Base-by-base conservation (phyloP, 2,329 filamentous ascomycete genomes). In the Trichophyton equinum region DNA sequence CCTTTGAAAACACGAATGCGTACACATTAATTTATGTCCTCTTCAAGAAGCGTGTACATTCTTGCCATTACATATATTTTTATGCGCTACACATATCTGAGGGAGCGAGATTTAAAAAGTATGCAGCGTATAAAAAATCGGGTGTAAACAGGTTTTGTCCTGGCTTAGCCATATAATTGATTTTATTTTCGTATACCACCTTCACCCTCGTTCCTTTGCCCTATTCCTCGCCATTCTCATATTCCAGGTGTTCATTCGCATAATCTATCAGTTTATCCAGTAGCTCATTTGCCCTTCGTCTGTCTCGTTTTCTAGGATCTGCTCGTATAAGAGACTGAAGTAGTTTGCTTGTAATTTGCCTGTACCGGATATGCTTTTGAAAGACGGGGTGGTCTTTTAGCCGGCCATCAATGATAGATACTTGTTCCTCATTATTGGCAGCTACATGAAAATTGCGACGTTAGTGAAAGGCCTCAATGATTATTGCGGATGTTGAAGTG, bases 311-410 rank as follows among this genome's bases (percentile, higher is more conserved):
- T 13, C 5, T 9, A 9, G 53, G 38, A 30, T 61, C 44, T 11
- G 42, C 44, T 18, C 42, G 25, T 27, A 61, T 9, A 22, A 61
- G 55, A n/a, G 40, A 51, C 5, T 30, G 60, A 15, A 58, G 51
- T 4, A 58, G 15, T 30, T n/a, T 9, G 7, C 27, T 46, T 9
- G 30, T 7, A 40, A 22, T 33, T 18, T 40, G 3, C 9, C n/a
- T 58, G 49, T 27, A 57, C n/a, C 40, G 5, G 8, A 51, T 4
- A 40, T 51, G 11, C 11, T 36, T 9, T 6, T 27, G 22, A 4
- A 61, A 49, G 36, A 46, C 33, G 3, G 20, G 9, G 6, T 38
- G 22, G 33, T 42, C 30, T 55, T 44, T 15, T 8, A 42, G 18
- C n/a, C 27, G 33, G 27, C 18, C 46, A 8, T 30, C 22, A 9